Evolutionary conservation across 768 basidiomycete genomes (phyloP).

Genomic region (Kwoniella sp.): DNA sequence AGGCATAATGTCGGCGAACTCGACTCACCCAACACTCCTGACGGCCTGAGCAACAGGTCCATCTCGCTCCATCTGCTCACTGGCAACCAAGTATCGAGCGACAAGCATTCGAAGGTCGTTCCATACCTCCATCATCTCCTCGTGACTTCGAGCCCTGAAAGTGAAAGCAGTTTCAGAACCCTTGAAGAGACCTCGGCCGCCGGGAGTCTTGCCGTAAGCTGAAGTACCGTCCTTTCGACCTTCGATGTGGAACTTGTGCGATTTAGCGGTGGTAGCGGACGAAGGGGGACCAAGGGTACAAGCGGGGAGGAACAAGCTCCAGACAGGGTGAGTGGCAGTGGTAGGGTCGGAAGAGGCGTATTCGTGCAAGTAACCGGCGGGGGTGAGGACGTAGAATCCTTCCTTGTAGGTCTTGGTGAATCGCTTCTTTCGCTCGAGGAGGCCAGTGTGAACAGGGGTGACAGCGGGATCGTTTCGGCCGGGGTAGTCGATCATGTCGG

Average conservation of each 20-base stretch:
- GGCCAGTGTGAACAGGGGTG: conserved; percentile 79
- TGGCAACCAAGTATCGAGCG: conserved; percentile 88
- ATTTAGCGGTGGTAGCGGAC: conserved; percentile 63
- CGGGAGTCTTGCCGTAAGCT: conserved; percentile 55
- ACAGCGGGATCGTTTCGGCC: conserved; percentile 87
- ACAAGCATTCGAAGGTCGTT: conserved; percentile 94
- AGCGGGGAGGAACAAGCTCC: conserved; percentile 86
- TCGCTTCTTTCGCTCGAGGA: conserved; percentile 92
- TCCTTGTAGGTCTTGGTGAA: conserved; percentile 86
- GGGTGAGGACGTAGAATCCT: conserved; percentile 86
- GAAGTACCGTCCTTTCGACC: conserved; percentile 80
- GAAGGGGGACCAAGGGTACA: conserved; percentile 95
- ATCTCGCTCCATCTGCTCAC: conserved; percentile 85
- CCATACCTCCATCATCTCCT: conserved; percentile 99
- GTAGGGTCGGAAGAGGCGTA: conserved; percentile 74
- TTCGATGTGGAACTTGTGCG: conserved; percentile 98
- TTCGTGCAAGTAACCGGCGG: conserved; percentile 95
- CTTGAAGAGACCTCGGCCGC: conserved; percentile 56
- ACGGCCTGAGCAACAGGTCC: conserved; percentile 94
- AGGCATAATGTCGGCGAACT: no score
- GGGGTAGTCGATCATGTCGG: conserved; percentile 72
- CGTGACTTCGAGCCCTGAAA: conserved; percentile 82
- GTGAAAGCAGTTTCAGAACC: conserved; percentile 68
- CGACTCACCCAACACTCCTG: conserved; percentile 75
- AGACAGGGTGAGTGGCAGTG: conserved; percentile 63